Conservation (phyloP, 495 filamentous ascomycete species). For the Annulohypoxylon stygium region DNA sequence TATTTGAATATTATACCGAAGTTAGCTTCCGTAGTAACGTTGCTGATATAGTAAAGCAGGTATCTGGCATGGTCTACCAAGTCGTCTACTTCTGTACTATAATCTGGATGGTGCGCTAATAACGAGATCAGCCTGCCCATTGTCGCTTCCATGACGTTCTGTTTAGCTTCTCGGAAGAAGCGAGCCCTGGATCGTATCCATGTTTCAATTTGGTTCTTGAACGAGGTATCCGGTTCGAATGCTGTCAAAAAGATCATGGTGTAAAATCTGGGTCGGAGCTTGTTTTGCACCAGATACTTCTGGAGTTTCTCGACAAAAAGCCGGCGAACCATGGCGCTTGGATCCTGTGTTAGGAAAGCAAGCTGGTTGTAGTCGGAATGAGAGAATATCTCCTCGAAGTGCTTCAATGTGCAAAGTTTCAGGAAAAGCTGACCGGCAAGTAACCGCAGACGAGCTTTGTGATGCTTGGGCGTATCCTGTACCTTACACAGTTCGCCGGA, state of each 20-base stretch:
- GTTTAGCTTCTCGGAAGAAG: conserved; percentile 64
- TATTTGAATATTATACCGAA: conserved; percentile 90
- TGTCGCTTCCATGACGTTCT: conserved; percentile 81
- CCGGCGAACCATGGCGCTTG: conserved; percentile 75
- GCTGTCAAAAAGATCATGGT: conserved; percentile 89
- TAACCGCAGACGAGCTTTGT: conserved; percentile 82
- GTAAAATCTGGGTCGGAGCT: conserved; percentile 83
- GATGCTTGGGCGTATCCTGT: conserved; percentile 76
- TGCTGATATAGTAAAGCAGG: conserved; percentile 86
- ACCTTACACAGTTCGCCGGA: conserved; percentile 84
- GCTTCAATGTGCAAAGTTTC: conserved; percentile 80
- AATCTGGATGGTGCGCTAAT: conserved; percentile 96
- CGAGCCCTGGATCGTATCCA: conserved; percentile 87
- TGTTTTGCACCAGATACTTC: conserved; percentile 79
- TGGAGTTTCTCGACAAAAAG: conserved; percentile 86
- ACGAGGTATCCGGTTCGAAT: conserved; percentile 79
- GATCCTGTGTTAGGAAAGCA: conserved; percentile 83
- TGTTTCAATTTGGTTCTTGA: conserved; percentile 80
- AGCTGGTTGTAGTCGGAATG: conserved; percentile 83
- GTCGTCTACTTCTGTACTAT: conserved; percentile 73
- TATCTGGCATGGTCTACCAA: conserved; percentile 85
- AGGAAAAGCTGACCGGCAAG: conserved; percentile 84
- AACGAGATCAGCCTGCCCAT: conserved; percentile 88
- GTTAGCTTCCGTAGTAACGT: conserved; percentile 87
- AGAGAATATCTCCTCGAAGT: conserved; percentile 81